phyloP scores from a whole-genome alignment of 2,329 filamentous ascomycete species.

The Beauveria sp. region DNA sequence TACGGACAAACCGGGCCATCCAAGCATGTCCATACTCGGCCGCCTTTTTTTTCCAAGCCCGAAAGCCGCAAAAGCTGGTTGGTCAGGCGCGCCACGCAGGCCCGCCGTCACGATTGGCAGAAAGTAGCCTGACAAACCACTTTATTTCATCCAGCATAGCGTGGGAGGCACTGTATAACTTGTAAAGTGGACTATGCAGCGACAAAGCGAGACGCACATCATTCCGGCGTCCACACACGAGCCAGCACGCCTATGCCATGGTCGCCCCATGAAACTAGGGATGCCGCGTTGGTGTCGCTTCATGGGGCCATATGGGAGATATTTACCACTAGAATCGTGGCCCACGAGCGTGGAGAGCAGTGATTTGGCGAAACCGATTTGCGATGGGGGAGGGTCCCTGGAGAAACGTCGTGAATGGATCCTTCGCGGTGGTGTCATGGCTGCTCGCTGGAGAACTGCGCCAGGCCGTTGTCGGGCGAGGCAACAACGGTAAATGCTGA shows the following conservation, averaged over 20 bases:
- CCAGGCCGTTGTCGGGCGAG: background rate
- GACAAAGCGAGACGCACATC: background rate
- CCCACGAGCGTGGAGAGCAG: too few species aligned
- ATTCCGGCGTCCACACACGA: background rate
- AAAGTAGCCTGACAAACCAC: constrained; percentile 5
- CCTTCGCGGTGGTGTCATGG: background rate
- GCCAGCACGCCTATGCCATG: background rate
- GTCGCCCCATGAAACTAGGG: background rate
- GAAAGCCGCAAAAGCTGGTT: background rate
- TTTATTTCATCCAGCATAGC: background rate
- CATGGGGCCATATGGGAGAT: background rate
- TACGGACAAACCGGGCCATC: background rate
- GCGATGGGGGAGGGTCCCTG: too few species aligned
- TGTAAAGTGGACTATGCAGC: background rate
- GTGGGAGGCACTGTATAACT: background rate
- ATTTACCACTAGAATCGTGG: too few species aligned
- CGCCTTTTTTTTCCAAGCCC: background rate
- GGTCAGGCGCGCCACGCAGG: background rate
- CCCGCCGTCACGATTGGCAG: background rate
- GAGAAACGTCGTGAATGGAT: background rate
- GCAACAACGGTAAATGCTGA: background rate
- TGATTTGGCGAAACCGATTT: too few species aligned
- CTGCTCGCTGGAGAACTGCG: background rate
- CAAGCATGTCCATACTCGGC: background rate
- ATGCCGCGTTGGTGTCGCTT: background rate